Evolutionary conservation across 164 flowering plant species (phyloP).

Genomic region (Kingdonia uniflora): DNA sequence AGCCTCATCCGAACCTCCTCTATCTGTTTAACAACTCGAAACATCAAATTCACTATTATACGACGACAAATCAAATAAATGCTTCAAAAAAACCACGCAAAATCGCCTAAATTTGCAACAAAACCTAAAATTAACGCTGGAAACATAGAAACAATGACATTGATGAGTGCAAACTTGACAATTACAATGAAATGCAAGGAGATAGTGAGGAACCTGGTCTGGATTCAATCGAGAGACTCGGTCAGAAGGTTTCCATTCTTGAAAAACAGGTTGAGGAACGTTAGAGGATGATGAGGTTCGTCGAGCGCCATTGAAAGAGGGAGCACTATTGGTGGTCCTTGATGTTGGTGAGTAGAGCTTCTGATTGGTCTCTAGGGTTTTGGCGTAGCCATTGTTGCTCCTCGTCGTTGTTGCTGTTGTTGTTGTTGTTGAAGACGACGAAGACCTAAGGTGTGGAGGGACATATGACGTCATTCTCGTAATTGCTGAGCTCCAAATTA

Average conservation of each 20-base stretch:
- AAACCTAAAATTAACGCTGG: background rate
- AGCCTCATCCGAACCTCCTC: slow-evolving; percentile 51
- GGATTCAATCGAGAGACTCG: slow-evolving; percentile 27
- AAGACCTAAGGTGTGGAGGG: slow-evolving; percentile 34
- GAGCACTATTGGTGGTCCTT: too few relatives aligned
- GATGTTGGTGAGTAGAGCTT: too few relatives aligned
- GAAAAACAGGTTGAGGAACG: slow-evolving; percentile 16
- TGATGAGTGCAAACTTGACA: background rate
- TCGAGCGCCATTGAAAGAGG: too few relatives aligned
- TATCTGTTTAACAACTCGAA: slow-evolving; percentile 22
- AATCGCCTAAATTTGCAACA: background rate
- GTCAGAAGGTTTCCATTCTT: slow-evolving; percentile 38
- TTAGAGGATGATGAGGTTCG: slow-evolving; percentile 6
- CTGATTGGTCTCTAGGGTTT: slow-evolving; percentile 13
- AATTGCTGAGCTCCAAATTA: too few relatives aligned
- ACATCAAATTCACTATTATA: slow-evolving; percentile 1
- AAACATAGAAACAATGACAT: background rate
- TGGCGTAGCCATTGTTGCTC: slow-evolving; percentile 7
- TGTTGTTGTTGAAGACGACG: slow-evolving; percentile 3
- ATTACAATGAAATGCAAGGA: too few relatives aligned
- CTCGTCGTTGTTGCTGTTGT: background rate
- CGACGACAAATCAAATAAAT: background rate
- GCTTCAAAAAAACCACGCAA: background rate
- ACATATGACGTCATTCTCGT: slow-evolving; percentile 24
- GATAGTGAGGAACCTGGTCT: slow-evolving; percentile 20